Percentiles rank a stretch among this genome's conserved stretches.
These are phyloP conservation scores for Backusella circina DNA, from an alignment of 192 early-diverging fungal genomes.

Conservation along the genomic window DNA sequence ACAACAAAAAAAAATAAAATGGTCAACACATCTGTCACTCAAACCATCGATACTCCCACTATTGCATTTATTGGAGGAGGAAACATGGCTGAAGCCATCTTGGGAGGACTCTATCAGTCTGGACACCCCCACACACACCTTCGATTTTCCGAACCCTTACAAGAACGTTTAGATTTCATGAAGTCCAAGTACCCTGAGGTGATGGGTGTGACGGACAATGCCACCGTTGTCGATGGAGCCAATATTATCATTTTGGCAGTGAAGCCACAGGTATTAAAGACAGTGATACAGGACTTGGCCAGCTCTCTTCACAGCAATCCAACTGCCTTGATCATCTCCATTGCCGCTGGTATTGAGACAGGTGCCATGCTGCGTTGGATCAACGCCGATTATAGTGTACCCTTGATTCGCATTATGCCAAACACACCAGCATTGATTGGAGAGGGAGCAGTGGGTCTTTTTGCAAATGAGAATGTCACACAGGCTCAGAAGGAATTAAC, in stretches of 20 bases:
- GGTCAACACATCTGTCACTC: neutral
- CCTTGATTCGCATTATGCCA: constrained; percentile 77
- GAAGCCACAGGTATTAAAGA: constrained; percentile 85
- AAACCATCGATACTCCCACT: constrained; percentile 1
- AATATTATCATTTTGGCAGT: constrained; percentile 85
- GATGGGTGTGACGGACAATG: constrained; percentile 57
- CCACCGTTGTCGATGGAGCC: constrained; percentile 54
- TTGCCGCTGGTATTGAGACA: constrained; percentile 86
- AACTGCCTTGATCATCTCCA: constrained; percentile 77
- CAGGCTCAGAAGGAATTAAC: constrained; percentile 60
- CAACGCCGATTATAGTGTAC: constrained; percentile 6
- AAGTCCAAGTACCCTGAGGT: constrained; percentile 59
- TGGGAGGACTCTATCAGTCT: constrained; percentile 80
- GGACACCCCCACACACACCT: constrained; percentile 66
- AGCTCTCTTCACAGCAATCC: constrained; percentile 41
- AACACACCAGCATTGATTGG: constrained; percentile 87
- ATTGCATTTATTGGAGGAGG: constrained; percentile 87
- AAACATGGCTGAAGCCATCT: constrained; percentile 93
- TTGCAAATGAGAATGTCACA: constrained; percentile 57
- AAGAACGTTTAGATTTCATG: constrained; percentile 61
- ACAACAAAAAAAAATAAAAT: neutral
- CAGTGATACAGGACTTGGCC: constrained; percentile 56
- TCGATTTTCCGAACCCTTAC: constrained; percentile 76
- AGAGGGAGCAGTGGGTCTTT: constrained; percentile 84
- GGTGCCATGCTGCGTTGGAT: constrained; percentile 79